A percentile compares a stretch with the other conserved stretches of the same genome.
Conservation (phyloP, 441 rosid species). For the Syzygium syzygioides region DNA sequence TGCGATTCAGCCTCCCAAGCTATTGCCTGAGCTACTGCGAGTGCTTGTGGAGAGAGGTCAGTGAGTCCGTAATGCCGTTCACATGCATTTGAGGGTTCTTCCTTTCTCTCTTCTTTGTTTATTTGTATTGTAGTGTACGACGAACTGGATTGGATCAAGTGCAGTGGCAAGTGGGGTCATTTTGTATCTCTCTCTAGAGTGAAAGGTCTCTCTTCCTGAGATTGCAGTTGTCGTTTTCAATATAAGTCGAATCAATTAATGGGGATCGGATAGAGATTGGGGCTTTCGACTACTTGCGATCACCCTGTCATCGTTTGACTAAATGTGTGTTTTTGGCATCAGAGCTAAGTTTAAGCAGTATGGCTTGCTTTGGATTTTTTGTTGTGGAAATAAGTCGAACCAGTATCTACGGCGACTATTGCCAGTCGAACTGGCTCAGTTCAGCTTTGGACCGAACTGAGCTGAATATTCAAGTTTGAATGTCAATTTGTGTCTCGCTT, state of each 20-base stretch:
- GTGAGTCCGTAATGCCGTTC: background rate
- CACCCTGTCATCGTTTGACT: background rate
- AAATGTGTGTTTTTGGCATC: background rate
- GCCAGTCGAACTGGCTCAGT: background rate
- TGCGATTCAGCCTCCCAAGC: conserved; percentile 60
- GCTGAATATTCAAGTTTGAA: background rate
- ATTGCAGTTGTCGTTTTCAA: background rate
- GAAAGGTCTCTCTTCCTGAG: background rate
- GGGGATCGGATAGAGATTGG: background rate
- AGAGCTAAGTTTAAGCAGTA: background rate
- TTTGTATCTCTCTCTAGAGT: background rate
- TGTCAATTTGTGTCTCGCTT: background rate
- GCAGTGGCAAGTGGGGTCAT: background rate
- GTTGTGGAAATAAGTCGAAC: rapidly evolving
- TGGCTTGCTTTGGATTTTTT: background rate
- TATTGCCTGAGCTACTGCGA: conserved; percentile 44
- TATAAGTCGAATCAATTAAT: background rate
- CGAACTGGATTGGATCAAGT: background rate
- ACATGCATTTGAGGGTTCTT: background rate
- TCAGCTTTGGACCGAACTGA: background rate
- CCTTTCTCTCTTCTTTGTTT: background rate
- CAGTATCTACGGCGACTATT: background rate
- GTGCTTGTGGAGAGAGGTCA: conserved; percentile 60
- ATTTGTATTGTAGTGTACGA: background rate
- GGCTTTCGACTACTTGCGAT: background rate